Evolutionary conservation across 2,329 filamentous ascomycete species (phyloP), one percentile per base, ranked within the genome.

Genomic region (Talaromyces albobiverticillius): DNA sequence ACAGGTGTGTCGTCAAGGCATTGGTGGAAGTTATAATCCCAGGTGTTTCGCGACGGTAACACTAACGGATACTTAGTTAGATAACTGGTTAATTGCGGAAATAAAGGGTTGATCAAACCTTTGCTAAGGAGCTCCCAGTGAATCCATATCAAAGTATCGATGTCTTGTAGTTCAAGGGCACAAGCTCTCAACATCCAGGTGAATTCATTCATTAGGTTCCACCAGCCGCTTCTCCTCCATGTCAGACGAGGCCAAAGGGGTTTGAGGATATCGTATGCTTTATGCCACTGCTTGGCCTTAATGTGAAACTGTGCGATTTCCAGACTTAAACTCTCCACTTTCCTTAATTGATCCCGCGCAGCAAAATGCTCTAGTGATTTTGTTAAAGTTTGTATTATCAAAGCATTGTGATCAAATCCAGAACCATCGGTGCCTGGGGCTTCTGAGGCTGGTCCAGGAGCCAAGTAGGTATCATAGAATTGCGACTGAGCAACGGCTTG

Each of bases 221-320:
- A 82, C 83, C 83, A 86, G n/a, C 79, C 76, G 62, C 83, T 78
- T 41, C 67, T 68, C 43, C 84, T 78, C 83, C 83, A 86, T n/a
- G 71, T 75, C 64, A 81, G 77, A 9, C 65, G 73, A 38, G 78
- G 64, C 83, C 83, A 86, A 1, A 84, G 63, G 3, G 80, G 74
- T 32, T 70, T 70, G 18, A 86, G 70, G 2, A 80, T 68, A 22
- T 74, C 65, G 51, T 81, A 70, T 6, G 81, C 83, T 43, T 81
- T 75, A 4, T 69, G 63, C 68, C 79, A 83, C 25, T 72, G 73
- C 16, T 73, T 76, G 16, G 72, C 71, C 36, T 75, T 71, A 40
- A 83, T 74, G 26, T 83, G 67, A 57, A 83, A 81, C 55, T 77
- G 75, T 1, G 80, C 82, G 18, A 80, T 74, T 46, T 84, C 79